Evolutionary conservation across 164 flowering plant species (phyloP), one percentile per base, ranked within the genome.

Genomic region (Brasenia schreberi): DNA sequence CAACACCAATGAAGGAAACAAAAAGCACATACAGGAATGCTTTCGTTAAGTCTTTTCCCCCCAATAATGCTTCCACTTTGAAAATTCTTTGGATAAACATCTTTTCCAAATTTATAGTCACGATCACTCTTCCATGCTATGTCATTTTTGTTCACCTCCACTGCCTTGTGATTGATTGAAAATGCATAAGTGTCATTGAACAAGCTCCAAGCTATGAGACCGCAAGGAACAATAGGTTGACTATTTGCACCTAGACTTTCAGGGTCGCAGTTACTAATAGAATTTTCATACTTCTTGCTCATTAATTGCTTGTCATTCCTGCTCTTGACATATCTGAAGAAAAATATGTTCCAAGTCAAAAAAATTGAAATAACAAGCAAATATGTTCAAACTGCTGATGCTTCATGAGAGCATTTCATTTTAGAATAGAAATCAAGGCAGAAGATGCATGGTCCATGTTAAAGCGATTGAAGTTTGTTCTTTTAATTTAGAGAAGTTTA

Each of bases 141-240:
- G 19, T 19, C 19, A 11, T 17, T 62, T 19, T 62, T 62, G 19
- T 19, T 62, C 11, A 62, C 64, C 16, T 66, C 71, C 27, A 90
- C 5, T 1, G 6, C 43, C 63, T 68, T 76, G 62, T 67, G 67
- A 43, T 80, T 73, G 14, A 78, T 53, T 18, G 85, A 75, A 74
- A 89, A 80, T 42, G 76, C 67, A 39, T 85, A 89, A 59, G 93
- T 87, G 76, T 89, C 96, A 67, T 89, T 89, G 81, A 89, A 89
- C 81, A 89, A 74, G 77, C 93, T 87, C 96, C 92, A 89, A 0
- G 92, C 92, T 76, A 85, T 79, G 42, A 89, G 96, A 61, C 96
- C 92, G 71, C 96, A 89, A 17, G 96, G 93, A 67, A 89, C 91
- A 70, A 87, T 87, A 43, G 81, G 68, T 18, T 52, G 18, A 19